Evolutionary conservation across 805 yeast genomes (phyloP).

Genomic region (Isabelozyma heimii): DNA sequence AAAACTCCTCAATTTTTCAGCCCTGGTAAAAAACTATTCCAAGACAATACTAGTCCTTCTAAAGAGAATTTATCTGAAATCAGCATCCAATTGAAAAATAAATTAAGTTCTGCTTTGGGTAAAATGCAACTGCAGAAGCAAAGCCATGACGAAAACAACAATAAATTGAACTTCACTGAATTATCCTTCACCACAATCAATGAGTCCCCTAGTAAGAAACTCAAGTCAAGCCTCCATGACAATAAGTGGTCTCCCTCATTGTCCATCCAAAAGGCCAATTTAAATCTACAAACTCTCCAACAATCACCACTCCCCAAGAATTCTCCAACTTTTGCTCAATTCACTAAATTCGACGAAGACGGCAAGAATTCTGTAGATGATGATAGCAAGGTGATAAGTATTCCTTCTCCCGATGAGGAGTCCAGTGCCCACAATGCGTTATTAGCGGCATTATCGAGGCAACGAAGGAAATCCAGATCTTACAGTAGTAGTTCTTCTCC

Average conservation of each 20-base stretch:
- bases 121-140: slow-evolving; percentile 29
- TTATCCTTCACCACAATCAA: slow-evolving; percentile 18
- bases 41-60: slow-evolving; percentile 20
- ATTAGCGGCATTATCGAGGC: slow-evolving; percentile 37
- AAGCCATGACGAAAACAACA: slow-evolving; percentile 10
- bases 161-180: slow-evolving; percentile 29
- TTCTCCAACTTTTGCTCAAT: not conserved
- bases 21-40: slow-evolving; percentile 35
- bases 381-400: slow-evolving; percentile 5
- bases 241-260: slow-evolving; percentile 17
- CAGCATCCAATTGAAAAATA: slow-evolving; percentile 34
- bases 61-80: slow-evolving; percentile 37
- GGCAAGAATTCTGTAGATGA: slow-evolving; percentile 7
- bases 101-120: slow-evolving; percentile 39
- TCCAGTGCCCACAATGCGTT: slow-evolving; percentile 47
- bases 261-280: slow-evolving; percentile 25
- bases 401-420: slow-evolving; percentile 36
- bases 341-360: slow-evolving; percentile 1
- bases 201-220: slow-evolving; percentile 24
- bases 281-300: slow-evolving; percentile 37
- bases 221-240: slow-evolving; percentile 2
- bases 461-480: slow-evolving; percentile 21
- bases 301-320: slow-evolving; percentile 24
- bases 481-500: slow-evolving; percentile 11
- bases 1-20: slow-evolving; percentile 41